Percentiles rank a stretch among this genome's conserved stretches.
These are phyloP conservation scores for Sarocladium kiliense DNA, from an alignment of 2,329 filamentous ascomycete species.

Conservation along the genomic window DNA sequence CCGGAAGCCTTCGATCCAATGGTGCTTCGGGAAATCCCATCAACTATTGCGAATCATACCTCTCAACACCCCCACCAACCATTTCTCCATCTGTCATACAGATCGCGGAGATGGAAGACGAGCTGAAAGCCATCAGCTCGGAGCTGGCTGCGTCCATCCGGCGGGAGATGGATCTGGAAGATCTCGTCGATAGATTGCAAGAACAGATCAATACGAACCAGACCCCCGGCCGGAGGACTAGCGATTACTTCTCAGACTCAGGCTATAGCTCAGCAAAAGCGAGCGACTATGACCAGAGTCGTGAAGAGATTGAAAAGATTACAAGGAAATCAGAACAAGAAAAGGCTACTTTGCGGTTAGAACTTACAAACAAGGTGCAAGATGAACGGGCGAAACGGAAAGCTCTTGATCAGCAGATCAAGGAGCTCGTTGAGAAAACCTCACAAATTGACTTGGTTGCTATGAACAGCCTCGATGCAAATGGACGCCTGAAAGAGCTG, in stretches of 20 bases:
- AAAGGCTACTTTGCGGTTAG: conserved; percentile 78
- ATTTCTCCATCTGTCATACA: conserved; percentile 22
- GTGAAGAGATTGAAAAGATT: conserved; percentile 74
- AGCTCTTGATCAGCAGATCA: conserved; percentile 77
- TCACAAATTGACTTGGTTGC: conserved; percentile 54
- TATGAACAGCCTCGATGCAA: conserved; percentile 51
- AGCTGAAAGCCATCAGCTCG: conserved; percentile 85
- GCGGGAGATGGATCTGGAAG: conserved; percentile 93
- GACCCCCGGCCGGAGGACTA: conserved; percentile 66
- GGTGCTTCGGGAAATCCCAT: conserved; percentile 36
- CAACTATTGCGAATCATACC: conserved; percentile 46
- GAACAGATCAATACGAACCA: conserved; percentile 61
- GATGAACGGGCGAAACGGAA: conserved; percentile 75
- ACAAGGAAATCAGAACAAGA: conserved; percentile 85
- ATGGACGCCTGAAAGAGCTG: conserved; percentile 66
- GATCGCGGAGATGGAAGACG: conserved; percentile 86
- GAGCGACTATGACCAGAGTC: conserved; percentile 58
- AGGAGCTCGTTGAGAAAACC: conserved; percentile 73
- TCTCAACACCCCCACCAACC: conserved; percentile 41
- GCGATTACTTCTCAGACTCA: conserved; percentile 97
- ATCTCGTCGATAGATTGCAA: conserved; percentile 84
- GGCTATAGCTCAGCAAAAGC: conserved; percentile 81
- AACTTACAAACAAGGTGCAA: conserved; percentile 80
- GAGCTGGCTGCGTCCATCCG: conserved; percentile 91
- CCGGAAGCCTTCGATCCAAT: conserved; percentile 25